A percentile compares a stretch with the other conserved stretches of the same genome.
These are phyloP conservation scores for Mychonastes homosphaera DNA, from an alignment of 139 green algal species.

Conservation along the genomic window DNA sequence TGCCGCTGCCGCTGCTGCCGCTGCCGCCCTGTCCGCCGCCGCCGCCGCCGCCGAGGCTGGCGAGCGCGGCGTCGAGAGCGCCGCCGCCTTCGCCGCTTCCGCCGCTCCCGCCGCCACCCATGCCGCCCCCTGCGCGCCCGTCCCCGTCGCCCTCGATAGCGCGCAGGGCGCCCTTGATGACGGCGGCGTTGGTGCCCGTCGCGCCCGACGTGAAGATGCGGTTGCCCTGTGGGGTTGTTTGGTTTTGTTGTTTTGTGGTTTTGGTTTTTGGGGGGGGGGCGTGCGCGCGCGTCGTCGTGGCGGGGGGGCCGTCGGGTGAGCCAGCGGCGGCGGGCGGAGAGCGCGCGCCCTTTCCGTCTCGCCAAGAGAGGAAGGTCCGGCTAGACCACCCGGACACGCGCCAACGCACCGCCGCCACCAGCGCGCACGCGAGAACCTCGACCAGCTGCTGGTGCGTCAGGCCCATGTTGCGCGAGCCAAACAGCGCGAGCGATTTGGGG, in stretches of 20 bases:
- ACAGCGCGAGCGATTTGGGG: conserved; percentile 90
- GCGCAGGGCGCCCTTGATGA: conserved; percentile 89
- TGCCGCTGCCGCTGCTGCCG: too few species aligned
- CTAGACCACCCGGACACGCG: too few species aligned
- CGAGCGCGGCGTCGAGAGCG: too few species aligned
- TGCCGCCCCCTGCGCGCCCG: too few species aligned
- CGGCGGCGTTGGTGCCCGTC: conserved; percentile 93
- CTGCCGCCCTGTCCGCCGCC: too few species aligned
- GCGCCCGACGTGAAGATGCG: conserved; percentile 94
- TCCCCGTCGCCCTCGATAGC: too few species aligned
- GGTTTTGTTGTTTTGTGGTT: not conserved
- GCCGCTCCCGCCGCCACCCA: too few species aligned
- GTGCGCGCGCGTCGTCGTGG: not conserved
- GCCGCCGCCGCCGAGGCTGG: too few species aligned
- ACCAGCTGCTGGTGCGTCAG: conserved; percentile 96
- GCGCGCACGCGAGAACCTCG: conserved; percentile 94
- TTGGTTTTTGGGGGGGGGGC: not conserved
- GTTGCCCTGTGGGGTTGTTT: conserved; percentile 60
- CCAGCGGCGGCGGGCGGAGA: not conserved
- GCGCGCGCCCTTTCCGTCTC: not conserved
- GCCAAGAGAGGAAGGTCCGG: too few species aligned
- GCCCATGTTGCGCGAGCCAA: conserved; percentile 98
- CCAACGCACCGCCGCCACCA: conserved; percentile 82
- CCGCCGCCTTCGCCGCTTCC: too few species aligned
- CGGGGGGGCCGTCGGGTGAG: not conserved